These are phyloP conservation scores for Blepharisma japonicum DNA, from an alignment of 73 alveolate species.

Conservation along the genomic window DNA sequence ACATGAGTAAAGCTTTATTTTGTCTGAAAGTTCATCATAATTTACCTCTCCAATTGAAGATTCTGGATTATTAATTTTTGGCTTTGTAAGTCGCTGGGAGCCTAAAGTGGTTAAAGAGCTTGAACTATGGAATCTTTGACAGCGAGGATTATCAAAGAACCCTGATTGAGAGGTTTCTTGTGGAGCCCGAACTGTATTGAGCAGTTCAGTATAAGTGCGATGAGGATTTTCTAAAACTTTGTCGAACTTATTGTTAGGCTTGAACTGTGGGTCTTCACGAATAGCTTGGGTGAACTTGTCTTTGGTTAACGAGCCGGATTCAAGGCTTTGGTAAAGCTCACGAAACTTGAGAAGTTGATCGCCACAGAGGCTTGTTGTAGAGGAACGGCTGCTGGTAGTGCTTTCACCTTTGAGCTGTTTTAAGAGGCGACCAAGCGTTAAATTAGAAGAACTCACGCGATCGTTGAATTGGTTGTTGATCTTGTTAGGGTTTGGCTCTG, in stretches of 20 bases:
- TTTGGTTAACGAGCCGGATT: constrained; percentile 4
- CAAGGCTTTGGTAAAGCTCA: constrained; percentile 5
- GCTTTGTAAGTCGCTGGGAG: not conserved
- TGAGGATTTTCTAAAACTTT: constrained; percentile 16
- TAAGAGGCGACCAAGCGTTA: not conserved
- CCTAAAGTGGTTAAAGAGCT: not conserved
- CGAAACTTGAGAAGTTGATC: not conserved
- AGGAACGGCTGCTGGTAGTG: not conserved
- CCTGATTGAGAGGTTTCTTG: not conserved
- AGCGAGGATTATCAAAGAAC: not conserved
- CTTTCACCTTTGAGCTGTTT: constrained; percentile 3
- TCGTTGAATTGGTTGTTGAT: constrained; percentile 26
- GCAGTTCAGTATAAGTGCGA: constrained; percentile 6
- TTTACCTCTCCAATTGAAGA: not conserved
- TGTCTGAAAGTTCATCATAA: not conserved
- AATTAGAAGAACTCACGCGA: not conserved
- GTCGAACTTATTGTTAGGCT: constrained; percentile 1
- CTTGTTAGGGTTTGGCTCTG: constrained; percentile 15
- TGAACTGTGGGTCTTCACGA: not conserved
- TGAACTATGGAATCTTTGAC: no score
- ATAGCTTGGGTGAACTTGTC: not conserved
- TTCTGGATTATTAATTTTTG: not conserved
- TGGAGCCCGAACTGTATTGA: not conserved
- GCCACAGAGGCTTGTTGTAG: not conserved
- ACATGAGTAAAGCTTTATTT: not conserved